phyloP scores from a whole-genome alignment of 2,329 filamentous ascomycete genomes.

The Graphilbum fragrans region DNA sequence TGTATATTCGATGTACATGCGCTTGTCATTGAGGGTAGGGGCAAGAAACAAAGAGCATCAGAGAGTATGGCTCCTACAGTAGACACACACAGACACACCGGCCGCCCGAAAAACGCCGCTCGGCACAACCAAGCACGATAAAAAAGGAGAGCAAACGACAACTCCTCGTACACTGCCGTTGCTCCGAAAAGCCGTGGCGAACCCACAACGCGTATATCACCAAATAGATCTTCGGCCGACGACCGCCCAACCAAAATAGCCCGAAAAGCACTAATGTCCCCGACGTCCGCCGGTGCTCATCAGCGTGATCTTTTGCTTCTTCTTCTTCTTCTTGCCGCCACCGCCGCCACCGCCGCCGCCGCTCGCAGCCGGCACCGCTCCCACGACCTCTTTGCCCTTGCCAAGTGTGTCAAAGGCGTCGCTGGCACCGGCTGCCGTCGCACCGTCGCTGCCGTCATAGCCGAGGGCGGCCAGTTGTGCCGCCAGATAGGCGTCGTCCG shows the following conservation, averaged over 20 bases:
- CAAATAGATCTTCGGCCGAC: too few species aligned
- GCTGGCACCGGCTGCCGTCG: slow-evolving; percentile 4
- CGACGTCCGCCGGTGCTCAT: slow-evolving; percentile 55
- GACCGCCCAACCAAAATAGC: not conserved
- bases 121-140: too few species aligned
- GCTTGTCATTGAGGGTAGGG: too few species aligned
- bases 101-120: too few species aligned
- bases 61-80: too few species aligned
- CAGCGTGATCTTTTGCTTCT: slow-evolving; percentile 60
- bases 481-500: slow-evolving; percentile 37
- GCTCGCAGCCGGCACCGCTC: slow-evolving; percentile 6
- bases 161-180: too few species aligned
- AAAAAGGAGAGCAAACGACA: too few species aligned
- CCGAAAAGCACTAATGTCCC: slow-evolving; percentile 14
- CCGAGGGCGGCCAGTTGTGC: slow-evolving; percentile 45
- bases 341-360: slow-evolving; percentile 16
- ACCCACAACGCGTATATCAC: too few species aligned
- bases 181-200: too few species aligned
- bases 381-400: slow-evolving; percentile 1
- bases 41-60: too few species aligned
- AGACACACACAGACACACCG: too few species aligned
- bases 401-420: slow-evolving; percentile 10
- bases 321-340: slow-evolving; percentile 41
- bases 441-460: slow-evolving; percentile 16
- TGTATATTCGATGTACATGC: too few species aligned